A percentile compares a stretch with the other conserved stretches of the same genome.
phyloP scores from a whole-genome alignment of 2,329 filamentous ascomycete genomes.

The Camillea tinctor region DNA sequence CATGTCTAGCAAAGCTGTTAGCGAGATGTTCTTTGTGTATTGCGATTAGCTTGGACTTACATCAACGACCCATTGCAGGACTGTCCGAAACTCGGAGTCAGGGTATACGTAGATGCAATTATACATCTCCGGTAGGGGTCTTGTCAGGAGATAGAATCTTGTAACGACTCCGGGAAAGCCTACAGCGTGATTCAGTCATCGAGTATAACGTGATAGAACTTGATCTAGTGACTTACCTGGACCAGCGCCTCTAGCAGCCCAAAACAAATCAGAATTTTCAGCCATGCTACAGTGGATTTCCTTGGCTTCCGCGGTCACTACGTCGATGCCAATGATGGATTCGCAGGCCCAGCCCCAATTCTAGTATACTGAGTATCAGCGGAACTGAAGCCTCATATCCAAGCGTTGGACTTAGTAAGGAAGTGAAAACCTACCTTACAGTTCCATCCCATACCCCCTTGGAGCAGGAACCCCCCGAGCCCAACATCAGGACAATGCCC shows the following conservation, averaged over 20 bases:
- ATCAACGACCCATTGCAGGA: conserved; percentile 47
- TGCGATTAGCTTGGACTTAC: conserved; percentile 24
- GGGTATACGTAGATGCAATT: conserved; percentile 46
- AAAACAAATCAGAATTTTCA: conserved; percentile 47
- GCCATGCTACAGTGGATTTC: conserved; percentile 34
- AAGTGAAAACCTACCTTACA: conserved; percentile 39
- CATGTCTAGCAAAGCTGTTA: conserved; percentile 9
- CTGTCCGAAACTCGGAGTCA: conserved; percentile 42
- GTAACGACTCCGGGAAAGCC: conserved; percentile 55
- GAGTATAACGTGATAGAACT: not conserved
- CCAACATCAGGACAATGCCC: conserved; percentile 58
- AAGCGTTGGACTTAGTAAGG: not conserved
- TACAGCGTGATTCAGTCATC: conserved; percentile 13
- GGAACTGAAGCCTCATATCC: not conserved
- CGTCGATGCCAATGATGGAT: conserved; percentile 43
- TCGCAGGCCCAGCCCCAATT: conserved; percentile 58
- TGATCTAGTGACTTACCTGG: conserved; percentile 30
- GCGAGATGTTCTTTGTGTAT: not conserved
- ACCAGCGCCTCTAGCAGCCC: conserved; percentile 48
- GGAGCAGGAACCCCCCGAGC: conserved; percentile 54
- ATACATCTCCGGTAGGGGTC: conserved; percentile 32
- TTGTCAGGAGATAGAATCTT: conserved; percentile 46
- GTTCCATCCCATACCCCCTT: conserved; percentile 60
- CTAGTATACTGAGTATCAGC: conserved; percentile 24
- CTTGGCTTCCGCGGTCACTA: conserved; percentile 45